These are phyloP conservation scores for Sarcomyxa edulis DNA, from an alignment of 768 basidiomycete species.

Conservation along the genomic window DNA sequence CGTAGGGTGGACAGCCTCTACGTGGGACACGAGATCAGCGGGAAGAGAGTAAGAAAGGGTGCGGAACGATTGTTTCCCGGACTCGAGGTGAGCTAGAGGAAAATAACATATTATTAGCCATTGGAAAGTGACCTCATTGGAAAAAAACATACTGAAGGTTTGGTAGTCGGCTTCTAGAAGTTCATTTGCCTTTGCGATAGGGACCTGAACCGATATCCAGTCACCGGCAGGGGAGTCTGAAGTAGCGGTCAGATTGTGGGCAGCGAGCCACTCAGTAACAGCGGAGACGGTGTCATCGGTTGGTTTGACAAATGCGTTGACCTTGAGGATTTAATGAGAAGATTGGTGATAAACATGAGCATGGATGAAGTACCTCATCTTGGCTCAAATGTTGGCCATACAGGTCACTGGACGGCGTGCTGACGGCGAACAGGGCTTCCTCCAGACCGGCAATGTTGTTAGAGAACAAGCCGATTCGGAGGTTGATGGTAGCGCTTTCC, in stretches of 20 bases:
- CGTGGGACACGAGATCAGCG: constrained; percentile 14
- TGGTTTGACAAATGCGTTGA: constrained; percentile 22
- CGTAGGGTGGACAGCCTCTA: constrained; percentile 23
- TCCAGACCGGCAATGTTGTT: constrained; percentile 14
- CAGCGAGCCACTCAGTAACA: constrained; percentile 19
- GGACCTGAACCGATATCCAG: constrained; percentile 20
- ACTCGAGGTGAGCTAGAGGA: constrained; percentile 13
- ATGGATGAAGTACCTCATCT: background rate
- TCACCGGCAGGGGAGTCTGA: constrained; percentile 18
- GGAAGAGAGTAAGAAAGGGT: constrained; percentile 24
- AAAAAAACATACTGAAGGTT: no score
- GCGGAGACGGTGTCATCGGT: constrained; percentile 14
- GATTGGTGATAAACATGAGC: no score
- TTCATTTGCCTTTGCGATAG: constrained; percentile 20
- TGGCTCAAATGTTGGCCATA: constrained; percentile 2
- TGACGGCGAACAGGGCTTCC: constrained; percentile 10
- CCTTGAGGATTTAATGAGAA: no score
- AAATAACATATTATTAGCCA: no score
- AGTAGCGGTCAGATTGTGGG: constrained; percentile 15
- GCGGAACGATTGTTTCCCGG: constrained; percentile 16
- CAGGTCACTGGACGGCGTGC: background rate
- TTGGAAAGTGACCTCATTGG: no score
- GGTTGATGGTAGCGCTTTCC: background rate
- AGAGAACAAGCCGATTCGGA: background rate
- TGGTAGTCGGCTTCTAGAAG: constrained; percentile 21